Percentiles rank a stretch among this genome's conserved stretches.
Conservation (phyloP, 495 filamentous ascomycete genomes). For the Podospora conica region DNA sequence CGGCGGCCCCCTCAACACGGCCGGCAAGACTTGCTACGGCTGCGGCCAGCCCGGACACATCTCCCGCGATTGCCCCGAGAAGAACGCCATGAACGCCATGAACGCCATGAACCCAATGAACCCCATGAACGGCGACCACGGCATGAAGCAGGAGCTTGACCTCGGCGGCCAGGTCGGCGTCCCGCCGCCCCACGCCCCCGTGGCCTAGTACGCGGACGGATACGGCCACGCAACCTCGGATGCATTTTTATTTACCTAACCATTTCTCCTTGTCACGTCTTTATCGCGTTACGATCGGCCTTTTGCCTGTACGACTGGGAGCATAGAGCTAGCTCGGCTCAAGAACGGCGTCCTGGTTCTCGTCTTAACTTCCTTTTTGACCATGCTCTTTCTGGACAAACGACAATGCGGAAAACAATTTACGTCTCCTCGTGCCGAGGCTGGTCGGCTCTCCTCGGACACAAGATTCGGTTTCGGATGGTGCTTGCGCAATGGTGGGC, state of each 20-base stretch:
- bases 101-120: conserved; percentile 32
- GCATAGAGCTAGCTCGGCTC: conserved; percentile 1
- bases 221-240: not conserved
- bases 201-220: not conserved
- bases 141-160: conserved; percentile 22
- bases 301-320: conserved; percentile 4
- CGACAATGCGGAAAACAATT: conserved; percentile 4
- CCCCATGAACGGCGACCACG: conserved; percentile 17
- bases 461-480: conserved; percentile 1
- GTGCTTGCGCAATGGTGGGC: not conserved
- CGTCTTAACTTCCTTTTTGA: conserved; percentile 2
- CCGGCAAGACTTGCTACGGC: conserved; percentile 97
- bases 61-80: conserved; percentile 83
- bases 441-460: not conserved
- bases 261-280: not conserved
- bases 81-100: conserved; percentile 44
- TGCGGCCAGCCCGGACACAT: conserved; percentile 96
- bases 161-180: conserved; percentile 24
- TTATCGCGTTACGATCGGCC: not conserved
- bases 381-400: conserved; percentile 6
- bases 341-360: conserved; percentile 11
- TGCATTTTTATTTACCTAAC: not conserved
- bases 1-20: conserved; percentile 89
- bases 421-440: conserved; percentile 3
- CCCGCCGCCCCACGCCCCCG: no score